Base-by-base conservation (phyloP, 495 filamentous ascomycete genomes). In the Viridothelium virens region DNA sequence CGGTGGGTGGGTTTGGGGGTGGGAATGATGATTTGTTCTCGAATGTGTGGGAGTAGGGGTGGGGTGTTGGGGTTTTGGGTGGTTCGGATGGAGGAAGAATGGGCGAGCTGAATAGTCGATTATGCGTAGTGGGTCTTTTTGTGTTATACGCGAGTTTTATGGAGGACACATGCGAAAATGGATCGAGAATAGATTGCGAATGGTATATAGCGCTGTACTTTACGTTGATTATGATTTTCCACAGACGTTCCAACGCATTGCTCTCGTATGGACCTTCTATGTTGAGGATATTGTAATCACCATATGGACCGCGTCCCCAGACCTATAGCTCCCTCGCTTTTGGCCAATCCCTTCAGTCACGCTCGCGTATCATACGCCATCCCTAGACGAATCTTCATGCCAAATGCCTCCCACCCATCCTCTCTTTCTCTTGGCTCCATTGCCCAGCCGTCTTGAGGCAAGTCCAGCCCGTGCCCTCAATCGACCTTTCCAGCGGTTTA, bases 21-120 rank as follows among this genome's bases (percentile, higher is more conserved):
- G 63, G 81, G 12, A 79, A 79, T 64, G 92, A 96, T 70, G 92
- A 96, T 79, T 76, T 96, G 72, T 96, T 96, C 75, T 92, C 89
- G 48, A 96, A 96, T 78, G 92, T 96, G 67, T 96, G 92, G 92
- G 82, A 90, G 77, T 95, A 77, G 77, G n/a, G n/a, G n/a, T n/a
- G n/a, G n/a, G n/a, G 41, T 46, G 7, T 46, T 7, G 14, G 7
- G 41, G 9, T 46, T 46, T 46, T 7, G 14, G 14, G 41, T 1
- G 41, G 41, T 46, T 7, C 14, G 1, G 41, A 46, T 9, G 14
- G 14, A 46, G 41, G 9, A 46, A 25, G 25, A 25, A 25, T 25
- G 25, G 25, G 25, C 25, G 25, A 1, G 25, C 1, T 25, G 25
- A 25, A 25, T 25, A 25, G 25, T 25, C 25, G 25, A 25, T 25